These are phyloP conservation scores for Citrullus colocynthis DNA, from an alignment of 306 rosid species.

Conservation along the genomic window DNA sequence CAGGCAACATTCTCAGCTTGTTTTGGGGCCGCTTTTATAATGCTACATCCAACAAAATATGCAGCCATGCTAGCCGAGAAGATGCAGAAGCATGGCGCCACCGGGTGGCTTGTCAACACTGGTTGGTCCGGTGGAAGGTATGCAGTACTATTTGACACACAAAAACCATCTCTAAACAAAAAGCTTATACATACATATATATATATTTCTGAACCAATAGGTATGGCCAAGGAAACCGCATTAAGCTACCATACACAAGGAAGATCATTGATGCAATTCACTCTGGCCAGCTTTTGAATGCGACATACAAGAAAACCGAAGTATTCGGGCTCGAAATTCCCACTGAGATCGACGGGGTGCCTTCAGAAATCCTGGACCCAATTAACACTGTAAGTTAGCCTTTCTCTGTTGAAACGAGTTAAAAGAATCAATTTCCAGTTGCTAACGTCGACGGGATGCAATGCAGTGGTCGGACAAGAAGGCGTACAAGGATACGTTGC, in stretches of 20 bases:
- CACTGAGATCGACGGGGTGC: conserved; percentile 56
- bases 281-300: conserved; percentile 49
- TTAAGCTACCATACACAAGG: conserved; percentile 64
- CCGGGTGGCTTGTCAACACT: conserved; percentile 95
- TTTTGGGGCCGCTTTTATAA: conserved; percentile 88
- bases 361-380: conserved; percentile 66
- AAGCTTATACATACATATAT: background rate
- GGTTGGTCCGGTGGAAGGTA: conserved; percentile 93
- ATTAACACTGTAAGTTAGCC: conserved; percentile 50
- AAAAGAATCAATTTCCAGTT: background rate
- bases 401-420: background rate
- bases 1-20: conserved; percentile 92
- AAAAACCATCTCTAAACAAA: background rate
- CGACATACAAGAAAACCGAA: conserved; percentile 41
- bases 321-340: conserved; percentile 83
- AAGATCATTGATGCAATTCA: conserved; percentile 85
- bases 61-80: conserved; percentile 91
- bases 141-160: background rate
- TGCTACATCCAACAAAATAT: conserved; percentile 83
- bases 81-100: conserved; percentile 81
- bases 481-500: conserved; percentile 35
- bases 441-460: background rate
- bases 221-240: conserved; percentile 64
- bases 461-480: conserved; percentile 65
- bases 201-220: conserved; percentile 19